Conservation (phyloP, 2,329 filamentous ascomycete genomes). For the Dactylella cylindrospora region DNA sequence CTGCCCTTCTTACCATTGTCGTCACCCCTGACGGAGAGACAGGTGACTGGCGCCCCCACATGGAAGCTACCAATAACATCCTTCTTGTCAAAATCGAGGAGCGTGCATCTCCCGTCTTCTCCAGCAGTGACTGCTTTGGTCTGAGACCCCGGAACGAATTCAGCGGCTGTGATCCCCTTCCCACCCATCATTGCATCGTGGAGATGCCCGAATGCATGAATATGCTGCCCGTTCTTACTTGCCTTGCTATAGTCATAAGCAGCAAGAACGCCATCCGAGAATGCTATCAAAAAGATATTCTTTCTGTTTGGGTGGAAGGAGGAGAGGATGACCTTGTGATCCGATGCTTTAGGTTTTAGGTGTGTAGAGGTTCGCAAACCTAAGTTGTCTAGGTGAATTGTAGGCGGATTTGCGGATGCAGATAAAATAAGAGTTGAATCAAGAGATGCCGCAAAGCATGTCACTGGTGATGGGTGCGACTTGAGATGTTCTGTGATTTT, state of each 20-base stretch:
- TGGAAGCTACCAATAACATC: slow-evolving; percentile 47
- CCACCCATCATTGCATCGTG: slow-evolving; percentile 48
- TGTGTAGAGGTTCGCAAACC: slow-evolving; percentile 46
- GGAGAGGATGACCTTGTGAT: slow-evolving; percentile 46
- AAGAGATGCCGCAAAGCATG: slow-evolving; percentile 46
- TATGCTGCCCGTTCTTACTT: slow-evolving; percentile 45
- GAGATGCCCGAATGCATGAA: slow-evolving; percentile 48
- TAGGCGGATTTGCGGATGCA: slow-evolving; percentile 47
- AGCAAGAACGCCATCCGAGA: slow-evolving; percentile 48
- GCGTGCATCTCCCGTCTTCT: slow-evolving; percentile 47
- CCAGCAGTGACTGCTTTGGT: slow-evolving; percentile 48
- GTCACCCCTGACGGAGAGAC: slow-evolving; percentile 45
- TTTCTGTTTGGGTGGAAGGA: slow-evolving; percentile 48
- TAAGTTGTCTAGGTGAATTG: slow-evolving; percentile 48
- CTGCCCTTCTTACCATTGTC: slow-evolving; percentile 34
- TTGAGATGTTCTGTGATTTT: slow-evolving; percentile 47
- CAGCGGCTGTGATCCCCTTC: slow-evolving; percentile 47
- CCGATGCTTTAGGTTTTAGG: slow-evolving; percentile 46
- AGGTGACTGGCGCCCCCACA: slow-evolving; percentile 47
- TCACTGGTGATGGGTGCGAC: slow-evolving; percentile 48
- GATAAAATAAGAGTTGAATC: slow-evolving; percentile 49
- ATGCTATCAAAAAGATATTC: slow-evolving; percentile 47
- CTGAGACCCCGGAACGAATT: slow-evolving; percentile 48
- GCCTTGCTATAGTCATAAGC: slow-evolving; percentile 49
- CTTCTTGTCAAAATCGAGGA: slow-evolving; percentile 48